Conservation (phyloP, 2,329 filamentous ascomycete genomes). For the Geoglossum cookeanum region DNA sequence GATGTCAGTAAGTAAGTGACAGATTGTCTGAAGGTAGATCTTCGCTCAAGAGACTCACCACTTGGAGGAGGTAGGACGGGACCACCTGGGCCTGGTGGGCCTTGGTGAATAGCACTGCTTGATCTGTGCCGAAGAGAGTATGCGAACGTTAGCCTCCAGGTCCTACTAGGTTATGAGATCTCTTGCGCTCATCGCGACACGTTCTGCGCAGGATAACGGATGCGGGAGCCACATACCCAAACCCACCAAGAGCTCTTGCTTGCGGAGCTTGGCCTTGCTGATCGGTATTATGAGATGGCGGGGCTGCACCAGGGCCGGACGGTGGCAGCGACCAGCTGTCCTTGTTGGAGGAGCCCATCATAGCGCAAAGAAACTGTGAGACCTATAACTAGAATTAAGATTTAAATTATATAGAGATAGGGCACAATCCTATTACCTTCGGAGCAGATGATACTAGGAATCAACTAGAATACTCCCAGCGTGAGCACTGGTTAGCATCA, state of each 20-base stretch:
- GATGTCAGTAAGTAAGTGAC: conserved; percentile 6
- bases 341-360: conserved; percentile 1
- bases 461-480: not conserved
- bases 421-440: not conserved
- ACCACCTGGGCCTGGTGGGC: conserved; percentile 17
- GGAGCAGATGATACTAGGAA: not conserved
- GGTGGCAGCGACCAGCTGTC: conserved; percentile 1
- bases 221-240: conserved; percentile 16
- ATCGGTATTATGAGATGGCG: not conserved
- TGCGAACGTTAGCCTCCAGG: not conserved
- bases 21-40: not conserved
- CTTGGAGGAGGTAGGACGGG: conserved; percentile 22
- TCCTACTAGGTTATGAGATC: not conserved
- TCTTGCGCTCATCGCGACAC: not conserved
- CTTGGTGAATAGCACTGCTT: conserved; percentile 17
- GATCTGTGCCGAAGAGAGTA: conserved; percentile 10
- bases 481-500: not conserved
- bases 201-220: not conserved
- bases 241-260: conserved; percentile 17
- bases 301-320: not conserved
- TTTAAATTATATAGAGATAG: not conserved
- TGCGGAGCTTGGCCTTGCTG: conserved; percentile 13
- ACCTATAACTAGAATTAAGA: not conserved
- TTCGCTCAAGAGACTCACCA: conserved; percentile 9
- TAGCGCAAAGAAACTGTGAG: not conserved